Conservation (phyloP, 1,284 basidiomycete species). For the Pseudozyma flocculosa region DNA sequence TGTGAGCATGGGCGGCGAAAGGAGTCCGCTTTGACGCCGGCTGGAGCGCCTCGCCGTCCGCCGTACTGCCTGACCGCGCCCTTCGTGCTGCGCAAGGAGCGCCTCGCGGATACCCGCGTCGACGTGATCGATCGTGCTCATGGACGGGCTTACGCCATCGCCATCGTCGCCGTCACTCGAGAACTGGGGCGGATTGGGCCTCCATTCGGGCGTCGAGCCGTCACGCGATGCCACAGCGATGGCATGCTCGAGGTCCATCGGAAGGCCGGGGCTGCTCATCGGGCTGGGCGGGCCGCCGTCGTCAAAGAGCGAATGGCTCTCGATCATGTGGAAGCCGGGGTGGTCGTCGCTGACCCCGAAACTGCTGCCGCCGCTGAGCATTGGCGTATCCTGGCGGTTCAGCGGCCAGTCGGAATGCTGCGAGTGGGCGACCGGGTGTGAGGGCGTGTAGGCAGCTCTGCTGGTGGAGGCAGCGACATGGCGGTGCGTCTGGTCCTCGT, state of each 20-base stretch:
- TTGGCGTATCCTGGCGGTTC: constrained; percentile 1
- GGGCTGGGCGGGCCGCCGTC: constrained; percentile 25
- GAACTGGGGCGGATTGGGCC: not conserved
- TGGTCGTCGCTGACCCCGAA: not conserved
- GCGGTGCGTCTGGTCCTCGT: not conserved
- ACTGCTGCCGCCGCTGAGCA: not conserved
- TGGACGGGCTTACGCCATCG: not conserved
- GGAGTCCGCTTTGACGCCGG: constrained; percentile 29
- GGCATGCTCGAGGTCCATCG: constrained; percentile 17
- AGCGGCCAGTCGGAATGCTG: not conserved
- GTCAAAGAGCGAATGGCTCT: constrained; percentile 2
- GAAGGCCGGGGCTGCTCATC: constrained; percentile 26
- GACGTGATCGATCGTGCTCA: not conserved
- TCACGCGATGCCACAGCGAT: constrained; percentile 11
- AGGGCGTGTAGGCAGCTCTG: too few relatives aligned
- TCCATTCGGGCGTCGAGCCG: not conserved
- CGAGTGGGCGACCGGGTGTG: not conserved
- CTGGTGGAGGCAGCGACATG: too few relatives aligned
- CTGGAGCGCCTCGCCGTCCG: constrained; percentile 27
- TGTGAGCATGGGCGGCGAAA: constrained; percentile 4
- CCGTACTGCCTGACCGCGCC: constrained; percentile 3
- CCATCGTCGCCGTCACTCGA: not conserved
- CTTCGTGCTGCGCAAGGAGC: not conserved
- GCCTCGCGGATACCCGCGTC: not conserved
- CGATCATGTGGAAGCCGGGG: not conserved